These are phyloP conservation scores for Pyrenophora tritici-repentis DNA, from an alignment of 2,329 filamentous ascomycete species.

Conservation along the genomic window DNA sequence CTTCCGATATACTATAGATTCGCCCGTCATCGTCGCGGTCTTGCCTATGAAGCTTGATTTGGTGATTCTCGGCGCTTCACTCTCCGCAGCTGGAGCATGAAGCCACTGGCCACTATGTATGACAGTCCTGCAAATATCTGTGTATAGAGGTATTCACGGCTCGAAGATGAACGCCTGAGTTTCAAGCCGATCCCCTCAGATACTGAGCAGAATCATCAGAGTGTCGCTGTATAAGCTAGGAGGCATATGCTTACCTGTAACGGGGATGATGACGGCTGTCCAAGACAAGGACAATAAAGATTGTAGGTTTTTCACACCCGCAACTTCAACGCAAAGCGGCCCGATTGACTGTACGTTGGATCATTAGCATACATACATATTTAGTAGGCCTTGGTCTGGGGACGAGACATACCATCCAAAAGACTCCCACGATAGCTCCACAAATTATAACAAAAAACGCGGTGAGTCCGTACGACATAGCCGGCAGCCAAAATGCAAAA, in stretches of 20 bases:
- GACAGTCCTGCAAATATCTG: constrained; percentile 48
- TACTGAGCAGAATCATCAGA: background rate
- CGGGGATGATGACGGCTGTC: constrained; percentile 46
- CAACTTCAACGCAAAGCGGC: constrained; percentile 50
- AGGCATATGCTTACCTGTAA: constrained; percentile 35
- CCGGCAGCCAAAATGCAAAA: constrained; percentile 56
- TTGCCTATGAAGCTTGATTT: background rate
- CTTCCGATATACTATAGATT: too few relatives aligned
- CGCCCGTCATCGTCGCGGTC: too few relatives aligned
- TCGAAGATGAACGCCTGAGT: constrained; percentile 36
- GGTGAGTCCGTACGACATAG: constrained; percentile 49
- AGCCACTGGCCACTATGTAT: constrained; percentile 41
- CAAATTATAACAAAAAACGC: constrained; percentile 52
- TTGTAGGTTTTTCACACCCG: constrained; percentile 48
- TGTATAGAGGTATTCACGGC: constrained; percentile 43
- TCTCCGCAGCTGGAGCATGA: constrained; percentile 30
- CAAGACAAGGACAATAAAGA: constrained; percentile 49
- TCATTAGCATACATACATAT: background rate
- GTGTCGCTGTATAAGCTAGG: background rate
- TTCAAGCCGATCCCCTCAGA: constrained; percentile 52
- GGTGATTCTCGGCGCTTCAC: constrained; percentile 5
- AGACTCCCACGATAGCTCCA: constrained; percentile 38
- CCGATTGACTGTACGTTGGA: constrained; percentile 39
- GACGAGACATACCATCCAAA: constrained; percentile 1
- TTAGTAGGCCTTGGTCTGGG: too few relatives aligned